These are phyloP conservation scores for Jaltomata sinuosa DNA, from an alignment of 257 asterid species.

Conservation along the genomic window DNA sequence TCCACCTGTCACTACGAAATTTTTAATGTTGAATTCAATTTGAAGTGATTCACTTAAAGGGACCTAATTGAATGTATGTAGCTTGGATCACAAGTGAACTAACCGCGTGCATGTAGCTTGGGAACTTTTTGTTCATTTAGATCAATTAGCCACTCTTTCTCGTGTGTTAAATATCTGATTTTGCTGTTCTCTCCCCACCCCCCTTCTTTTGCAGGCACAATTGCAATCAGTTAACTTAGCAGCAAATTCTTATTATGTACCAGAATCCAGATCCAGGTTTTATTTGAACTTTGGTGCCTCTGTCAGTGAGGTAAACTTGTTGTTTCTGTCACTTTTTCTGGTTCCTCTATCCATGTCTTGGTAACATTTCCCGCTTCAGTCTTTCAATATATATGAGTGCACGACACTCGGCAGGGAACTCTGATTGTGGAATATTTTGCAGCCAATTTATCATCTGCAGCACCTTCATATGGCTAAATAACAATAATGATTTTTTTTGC, in stretches of 20 bases:
- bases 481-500: constrained; percentile 1
- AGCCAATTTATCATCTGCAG: background rate
- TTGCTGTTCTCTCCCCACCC: background rate
- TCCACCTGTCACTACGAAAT: background rate
- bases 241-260: constrained; percentile 44
- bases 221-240: constrained; percentile 30
- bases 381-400: background rate
- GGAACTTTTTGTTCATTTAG: background rate
- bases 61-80: background rate
- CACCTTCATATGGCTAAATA: background rate
- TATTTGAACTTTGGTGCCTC: constrained; percentile 65
- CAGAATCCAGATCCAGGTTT: constrained; percentile 19
- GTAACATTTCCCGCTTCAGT: background rate
- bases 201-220: constrained; percentile 32
- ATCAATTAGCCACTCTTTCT: background rate
- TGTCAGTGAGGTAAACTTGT: constrained; percentile 49
- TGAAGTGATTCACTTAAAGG: background rate
- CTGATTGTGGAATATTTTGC: background rate
- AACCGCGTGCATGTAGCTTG: background rate
- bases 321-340: background rate
- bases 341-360: background rate
- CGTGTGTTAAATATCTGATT: background rate
- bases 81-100: background rate
- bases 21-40: background rate
- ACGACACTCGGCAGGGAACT: background rate